These are phyloP conservation scores for Fusarium staphyleae DNA, from an alignment of 2,329 filamentous ascomycete genomes.

Conservation along the genomic window DNA sequence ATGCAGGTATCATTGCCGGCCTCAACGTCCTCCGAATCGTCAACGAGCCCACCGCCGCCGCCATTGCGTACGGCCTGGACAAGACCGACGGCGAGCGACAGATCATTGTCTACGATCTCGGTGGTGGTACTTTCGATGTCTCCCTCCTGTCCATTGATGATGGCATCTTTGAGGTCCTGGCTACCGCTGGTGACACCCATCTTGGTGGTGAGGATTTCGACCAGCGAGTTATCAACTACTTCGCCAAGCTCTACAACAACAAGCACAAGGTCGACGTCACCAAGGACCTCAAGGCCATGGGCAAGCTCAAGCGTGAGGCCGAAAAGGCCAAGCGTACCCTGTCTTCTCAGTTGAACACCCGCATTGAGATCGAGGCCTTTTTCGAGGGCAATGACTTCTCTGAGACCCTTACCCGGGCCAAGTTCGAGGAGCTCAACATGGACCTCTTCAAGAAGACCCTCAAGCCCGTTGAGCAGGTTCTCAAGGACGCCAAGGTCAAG, in stretches of 20 bases:
- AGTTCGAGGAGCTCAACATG: constrained; percentile 99
- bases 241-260: constrained; percentile 99
- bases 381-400: constrained; percentile 97
- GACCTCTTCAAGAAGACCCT: constrained; percentile 99
- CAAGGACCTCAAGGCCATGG: constrained; percentile 97
- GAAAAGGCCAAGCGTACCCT: constrained; percentile 99
- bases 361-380: constrained; percentile 97
- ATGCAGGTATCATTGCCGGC: constrained; percentile 89
- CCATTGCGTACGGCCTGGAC: constrained; percentile 92
- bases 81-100: constrained; percentile 84
- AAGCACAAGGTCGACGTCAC: constrained; percentile 91
- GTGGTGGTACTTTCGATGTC: constrained; percentile 94
- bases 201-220: constrained; percentile 99
- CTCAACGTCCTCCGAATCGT: constrained; percentile 95
- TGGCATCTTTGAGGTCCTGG: constrained; percentile 92
- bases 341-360: constrained; percentile 90
- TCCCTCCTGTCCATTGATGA: constrained; percentile 90
- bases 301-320: constrained; percentile 98
- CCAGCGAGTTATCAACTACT: constrained; percentile 95
- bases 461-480: constrained; percentile 97
- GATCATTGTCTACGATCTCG: constrained; percentile 92
- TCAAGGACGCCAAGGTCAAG: constrained; percentile 98
- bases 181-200: constrained; percentile 96
- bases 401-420: constrained; percentile 96
- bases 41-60: constrained; percentile 95